These are phyloP conservation scores for Puccinia horiana DNA, from an alignment of 1,284 basidiomycete species.

Conservation along the genomic window DNA sequence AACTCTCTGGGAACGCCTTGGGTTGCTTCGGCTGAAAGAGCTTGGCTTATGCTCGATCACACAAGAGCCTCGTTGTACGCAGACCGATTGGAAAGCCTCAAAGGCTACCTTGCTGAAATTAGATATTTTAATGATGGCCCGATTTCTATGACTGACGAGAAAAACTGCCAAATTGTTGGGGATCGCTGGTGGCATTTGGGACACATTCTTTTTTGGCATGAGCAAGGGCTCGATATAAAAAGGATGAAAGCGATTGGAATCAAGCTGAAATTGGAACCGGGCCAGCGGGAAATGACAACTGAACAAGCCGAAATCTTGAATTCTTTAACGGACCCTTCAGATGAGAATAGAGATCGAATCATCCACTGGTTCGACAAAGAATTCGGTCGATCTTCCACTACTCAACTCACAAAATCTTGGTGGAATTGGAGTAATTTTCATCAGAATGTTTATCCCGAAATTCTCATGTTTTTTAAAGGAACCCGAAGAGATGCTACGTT, in stretches of 20 bases:
- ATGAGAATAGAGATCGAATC: neutral
- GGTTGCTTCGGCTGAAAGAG: neutral
- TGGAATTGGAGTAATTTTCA: neutral
- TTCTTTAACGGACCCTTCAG: neutral
- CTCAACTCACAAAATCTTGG: neutral
- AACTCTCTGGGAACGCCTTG: neutral
- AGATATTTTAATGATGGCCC: neutral
- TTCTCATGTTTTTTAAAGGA: neutral
- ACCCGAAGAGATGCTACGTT: no score
- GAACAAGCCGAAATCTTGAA: neutral
- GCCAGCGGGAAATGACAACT: neutral
- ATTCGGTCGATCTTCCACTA: neutral
- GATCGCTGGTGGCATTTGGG: neutral
- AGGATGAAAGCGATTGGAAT: neutral
- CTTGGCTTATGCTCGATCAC: neutral
- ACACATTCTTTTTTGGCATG: neutral
- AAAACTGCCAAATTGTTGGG: neutral
- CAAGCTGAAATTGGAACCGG: neutral
- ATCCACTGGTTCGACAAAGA: slow-evolving; percentile 1
- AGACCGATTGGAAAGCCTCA: neutral
- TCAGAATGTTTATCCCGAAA: neutral
- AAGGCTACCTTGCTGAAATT: neutral
- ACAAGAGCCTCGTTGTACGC: neutral
- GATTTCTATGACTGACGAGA: neutral
- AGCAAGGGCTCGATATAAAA: neutral